Percentiles rank a stretch among this genome's conserved stretches.
Conservation (phyloP, 2,329 filamentous ascomycete genomes). For the Aspergillus fumigatiaffinis region DNA sequence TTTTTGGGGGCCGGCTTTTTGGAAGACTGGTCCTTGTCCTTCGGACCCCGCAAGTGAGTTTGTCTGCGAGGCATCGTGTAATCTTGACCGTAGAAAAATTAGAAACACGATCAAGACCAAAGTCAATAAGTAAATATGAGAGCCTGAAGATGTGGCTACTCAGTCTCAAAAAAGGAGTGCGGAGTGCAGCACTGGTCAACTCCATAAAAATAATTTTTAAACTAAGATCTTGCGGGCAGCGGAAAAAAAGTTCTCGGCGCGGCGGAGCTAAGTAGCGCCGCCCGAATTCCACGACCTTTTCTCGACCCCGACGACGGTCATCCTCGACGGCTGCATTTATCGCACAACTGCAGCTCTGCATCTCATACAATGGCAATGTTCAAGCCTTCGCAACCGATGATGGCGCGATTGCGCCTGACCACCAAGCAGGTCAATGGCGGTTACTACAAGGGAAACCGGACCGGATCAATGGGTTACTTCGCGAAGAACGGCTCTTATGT, state of each 20-base stretch:
- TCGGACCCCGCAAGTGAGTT: constrained; percentile 37
- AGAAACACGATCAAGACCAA: constrained; percentile 1
- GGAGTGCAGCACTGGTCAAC: constrained; percentile 3
- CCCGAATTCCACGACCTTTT: constrained; percentile 24
- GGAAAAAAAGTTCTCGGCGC: constrained; percentile 35
- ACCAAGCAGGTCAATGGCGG: constrained; percentile 91
- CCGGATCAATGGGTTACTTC: constrained; percentile 84
- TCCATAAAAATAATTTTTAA: constrained; percentile 23
- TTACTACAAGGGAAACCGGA: constrained; percentile 94
- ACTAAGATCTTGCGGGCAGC: constrained; percentile 15
- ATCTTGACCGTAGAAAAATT: constrained; percentile 1
- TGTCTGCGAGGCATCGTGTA: constrained; percentile 39
- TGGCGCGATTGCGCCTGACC: constrained; percentile 73
- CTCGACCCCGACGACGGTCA: constrained; percentile 8
- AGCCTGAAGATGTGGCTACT: constrained; percentile 12
- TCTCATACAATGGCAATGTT: constrained; percentile 33
- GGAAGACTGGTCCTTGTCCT: constrained; percentile 34
- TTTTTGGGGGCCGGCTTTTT: constrained; percentile 49
- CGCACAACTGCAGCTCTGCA: neutral
- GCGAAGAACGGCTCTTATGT: constrained; percentile 58
- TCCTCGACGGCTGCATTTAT: neutral
- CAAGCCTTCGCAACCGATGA: constrained; percentile 51
- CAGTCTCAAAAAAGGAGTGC: constrained; percentile 6
- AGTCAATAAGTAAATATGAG: constrained; percentile 4
- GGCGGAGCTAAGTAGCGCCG: constrained; percentile 24